Base-by-base conservation (phyloP, 2,329 filamentous ascomycete species). In the Cercospora sojina region DNA sequence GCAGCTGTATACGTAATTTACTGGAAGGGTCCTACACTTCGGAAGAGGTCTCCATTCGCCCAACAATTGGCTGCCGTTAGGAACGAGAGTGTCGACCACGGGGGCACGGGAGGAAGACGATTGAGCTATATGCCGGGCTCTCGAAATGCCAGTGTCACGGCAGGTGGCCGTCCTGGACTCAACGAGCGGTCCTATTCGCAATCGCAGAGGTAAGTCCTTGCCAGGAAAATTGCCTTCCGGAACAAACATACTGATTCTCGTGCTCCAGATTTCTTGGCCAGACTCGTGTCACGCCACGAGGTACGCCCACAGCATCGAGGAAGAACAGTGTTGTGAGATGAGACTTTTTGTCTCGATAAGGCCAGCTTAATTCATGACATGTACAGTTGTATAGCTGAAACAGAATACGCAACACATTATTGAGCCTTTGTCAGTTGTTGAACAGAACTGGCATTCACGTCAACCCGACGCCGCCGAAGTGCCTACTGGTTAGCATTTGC, bases 1-100 rank as follows among this genome's bases (percentile, higher is more conserved):
- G 80, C 85, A 5, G 81, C 82, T 35, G 84, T 87, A 4, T 87
- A 86, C 69, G 74, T 84, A 16, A 83, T 88, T 65, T 88, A 88
- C 71, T 83, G 79, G 78, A 84, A 86, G 68, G 86, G 86, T 0
- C 83, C 85, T 0, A 74, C 77, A 9, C 82, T 88, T 35, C 79
- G 86, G 3, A 80, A 75, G 31, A 80, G 79, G 47, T 85, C 83
- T 32, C 80, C 82, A 38, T 87, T 87, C 72, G 85, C 85, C 4
- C 79, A 84, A 73, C 76, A 81, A 65, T 73, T 83, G 43, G 69
- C 77, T 43, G 65, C 68, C 29, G 64, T 69, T 38, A 47, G 69
- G 16, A 66, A 71, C 35, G 67, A 70, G 59, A 68, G 72, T 38
- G 51, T 72, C 27, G 67, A 73, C 49, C 49, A 71, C 32, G 70